phyloP scores from a whole-genome alignment of 2,329 filamentous ascomycete species.

The Fusarium dlaminii region DNA sequence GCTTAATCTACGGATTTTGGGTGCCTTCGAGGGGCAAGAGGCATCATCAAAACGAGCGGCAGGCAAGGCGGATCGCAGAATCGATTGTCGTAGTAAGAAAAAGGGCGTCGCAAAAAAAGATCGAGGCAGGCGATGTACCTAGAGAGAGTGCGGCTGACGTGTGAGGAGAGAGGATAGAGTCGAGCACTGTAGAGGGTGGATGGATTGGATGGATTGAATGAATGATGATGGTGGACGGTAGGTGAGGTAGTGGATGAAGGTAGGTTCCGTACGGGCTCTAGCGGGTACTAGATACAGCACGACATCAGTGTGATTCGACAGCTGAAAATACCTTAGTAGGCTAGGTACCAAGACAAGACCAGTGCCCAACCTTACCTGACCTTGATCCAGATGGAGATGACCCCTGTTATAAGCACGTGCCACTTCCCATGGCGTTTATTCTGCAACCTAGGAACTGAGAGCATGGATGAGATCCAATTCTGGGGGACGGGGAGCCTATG shows the following conservation, averaged over 20 bases:
- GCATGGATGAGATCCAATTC: neutral
- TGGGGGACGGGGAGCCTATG: neutral
- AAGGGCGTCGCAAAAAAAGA: slow-evolving; percentile 3
- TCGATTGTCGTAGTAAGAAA: slow-evolving; percentile 5
- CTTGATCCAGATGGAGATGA: slow-evolving; percentile 17
- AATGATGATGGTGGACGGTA: slow-evolving; percentile 10
- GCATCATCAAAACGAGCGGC: slow-evolving; percentile 42
- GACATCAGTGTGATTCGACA: slow-evolving; percentile 23
- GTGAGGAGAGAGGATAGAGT: slow-evolving; percentile 15
- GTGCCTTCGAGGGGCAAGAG: slow-evolving; percentile 40
- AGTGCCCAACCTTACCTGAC: slow-evolving; percentile 9
- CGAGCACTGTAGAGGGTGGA: slow-evolving; percentile 10
- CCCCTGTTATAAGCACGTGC: slow-evolving; percentile 44
- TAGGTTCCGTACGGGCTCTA: neutral
- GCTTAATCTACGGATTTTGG: slow-evolving; percentile 37
- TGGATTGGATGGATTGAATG: neutral
- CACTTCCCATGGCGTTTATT: slow-evolving; percentile 24
- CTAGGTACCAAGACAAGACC: neutral
- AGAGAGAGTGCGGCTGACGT: slow-evolving; percentile 18
- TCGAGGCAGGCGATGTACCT: slow-evolving; percentile 11
- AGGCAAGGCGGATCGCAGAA: slow-evolving; percentile 14
- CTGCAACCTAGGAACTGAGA: neutral
- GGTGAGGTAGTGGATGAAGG: neutral
- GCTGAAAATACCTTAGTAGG: neutral
- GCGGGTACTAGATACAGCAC: slow-evolving; percentile 11